Evolutionary conservation across 176 grass and related monocot species (phyloP), one percentile per base, ranked within the genome.

Genomic region (Paspalum vaginatum): DNA sequence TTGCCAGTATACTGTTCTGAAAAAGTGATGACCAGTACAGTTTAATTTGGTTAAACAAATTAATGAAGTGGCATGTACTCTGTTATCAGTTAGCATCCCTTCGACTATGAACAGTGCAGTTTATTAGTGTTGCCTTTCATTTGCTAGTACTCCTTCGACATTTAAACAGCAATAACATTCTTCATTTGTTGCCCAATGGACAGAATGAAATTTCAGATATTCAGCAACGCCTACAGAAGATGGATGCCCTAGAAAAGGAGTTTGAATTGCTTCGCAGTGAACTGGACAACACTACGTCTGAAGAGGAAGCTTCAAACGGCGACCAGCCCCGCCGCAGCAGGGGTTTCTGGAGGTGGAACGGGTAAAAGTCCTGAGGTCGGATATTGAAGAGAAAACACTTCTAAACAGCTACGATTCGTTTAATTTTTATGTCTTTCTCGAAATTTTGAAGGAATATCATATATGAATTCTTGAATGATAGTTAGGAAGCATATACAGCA

Each of bases 301-400:
- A 82, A 5, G 22, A 81, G 18, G 59, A 49, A 65, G 32, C 78
- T 58, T 50, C 42, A 65, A 48, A 42, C 18, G 50, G 72, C 72
- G 70, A 77, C 64, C 68, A 82, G 50, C 13, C 2, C 7, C 27
- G 42, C 7, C 43, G 41, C 9, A 32, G 41, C 5, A 27, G 12
- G 20, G 65, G 87, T 43, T 85, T 89, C 32, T 85, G 83, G 78
- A 81, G 83, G 58, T 89, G 83, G 87, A 82, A 82, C 45, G 88
- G 72, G 12, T 80, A 81, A 32, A 50, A 16, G 14, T 6, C 18
- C 14, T 8, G 15, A 68, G 25, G 5, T 40, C 17, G 60, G 73
- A 11, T 18, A 2, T 27, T 50, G 40, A 55, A 81, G 16, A 40
- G 7, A 48, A 22, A 11, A 32, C 37, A n/a, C 25, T 75, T 67